These are phyloP conservation scores for Cyclotella kingstonii DNA, from an alignment of 108 stramenopile species.

Conservation along the genomic window DNA sequence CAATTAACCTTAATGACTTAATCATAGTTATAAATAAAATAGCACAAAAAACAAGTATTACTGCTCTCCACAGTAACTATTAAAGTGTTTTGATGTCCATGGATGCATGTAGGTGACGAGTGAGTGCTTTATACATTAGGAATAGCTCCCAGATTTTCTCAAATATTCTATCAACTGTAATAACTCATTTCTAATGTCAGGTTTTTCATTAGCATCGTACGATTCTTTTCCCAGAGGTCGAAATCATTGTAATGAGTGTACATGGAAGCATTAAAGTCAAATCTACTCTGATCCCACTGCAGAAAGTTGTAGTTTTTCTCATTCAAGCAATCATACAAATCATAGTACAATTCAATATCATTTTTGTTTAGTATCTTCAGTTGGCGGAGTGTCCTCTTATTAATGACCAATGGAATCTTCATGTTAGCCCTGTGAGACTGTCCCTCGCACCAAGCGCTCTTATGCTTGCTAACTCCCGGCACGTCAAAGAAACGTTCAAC, in stretches of 20 bases:
- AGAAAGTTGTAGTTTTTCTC: conserved; percentile 14
- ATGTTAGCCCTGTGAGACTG: conserved; percentile 18
- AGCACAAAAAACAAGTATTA: too few relatives aligned
- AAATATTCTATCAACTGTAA: too few relatives aligned
- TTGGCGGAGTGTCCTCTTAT: conserved; percentile 16
- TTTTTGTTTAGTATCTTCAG: conserved; percentile 18
- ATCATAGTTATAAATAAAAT: too few relatives aligned
- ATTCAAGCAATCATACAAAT: conserved; percentile 28
- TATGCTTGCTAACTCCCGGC: conserved; percentile 9
- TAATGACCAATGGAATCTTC: conserved; percentile 10
- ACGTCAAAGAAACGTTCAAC: conserved; percentile 33
- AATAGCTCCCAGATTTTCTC: too few relatives aligned
- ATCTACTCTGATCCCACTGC: conserved; percentile 24
- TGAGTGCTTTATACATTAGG: too few relatives aligned
- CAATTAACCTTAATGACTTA: not conserved
- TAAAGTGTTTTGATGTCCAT: too few relatives aligned
- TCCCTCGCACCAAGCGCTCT: conserved; percentile 22
- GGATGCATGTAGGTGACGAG: too few relatives aligned
- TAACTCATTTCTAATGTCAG: too few relatives aligned
- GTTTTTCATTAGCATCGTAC: too few relatives aligned
- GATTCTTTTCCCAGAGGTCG: not conserved
- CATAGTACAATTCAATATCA: conserved; percentile 26
- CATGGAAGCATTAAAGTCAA: not conserved
- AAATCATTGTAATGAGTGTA: conserved; percentile 6
- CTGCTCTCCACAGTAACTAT: too few relatives aligned